phyloP scores from a whole-genome alignment of 1,284 basidiomycete species.

The Apiotrichum porosum region DNA sequence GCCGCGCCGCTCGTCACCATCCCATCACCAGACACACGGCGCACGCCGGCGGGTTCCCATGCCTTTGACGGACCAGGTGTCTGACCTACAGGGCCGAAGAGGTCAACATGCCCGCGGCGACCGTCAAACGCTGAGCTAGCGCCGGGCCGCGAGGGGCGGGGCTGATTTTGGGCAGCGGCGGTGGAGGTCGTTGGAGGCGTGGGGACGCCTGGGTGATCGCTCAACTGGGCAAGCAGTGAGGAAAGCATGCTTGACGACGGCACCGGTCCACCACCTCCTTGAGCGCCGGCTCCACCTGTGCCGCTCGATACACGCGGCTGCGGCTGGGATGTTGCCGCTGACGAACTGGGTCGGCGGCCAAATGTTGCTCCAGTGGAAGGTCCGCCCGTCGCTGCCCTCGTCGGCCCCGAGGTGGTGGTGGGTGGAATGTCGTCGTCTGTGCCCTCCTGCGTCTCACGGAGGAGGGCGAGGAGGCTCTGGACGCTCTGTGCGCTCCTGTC shows the following conservation, averaged over 20 bases:
- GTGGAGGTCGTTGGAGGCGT: background rate
- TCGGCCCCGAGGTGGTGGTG: too few relatives aligned
- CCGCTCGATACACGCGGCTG: background rate
- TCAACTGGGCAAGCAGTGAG: constrained; percentile 10
- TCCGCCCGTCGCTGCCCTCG: background rate
- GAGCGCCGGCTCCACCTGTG: too few relatives aligned
- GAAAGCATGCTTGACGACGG: background rate
- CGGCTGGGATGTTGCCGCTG: background rate
- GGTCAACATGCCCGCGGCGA: constrained; percentile 26
- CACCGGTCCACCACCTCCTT: background rate
- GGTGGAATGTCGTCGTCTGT: too few relatives aligned
- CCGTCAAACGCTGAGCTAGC: constrained; percentile 12
- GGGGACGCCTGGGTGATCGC: background rate
- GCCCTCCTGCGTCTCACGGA: constrained; percentile 33
- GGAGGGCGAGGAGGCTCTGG: constrained; percentile 35
- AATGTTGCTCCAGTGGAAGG: too few relatives aligned
- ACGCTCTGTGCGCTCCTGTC: constrained; percentile 25
- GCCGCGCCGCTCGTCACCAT: too few relatives aligned
- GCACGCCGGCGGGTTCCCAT: background rate
- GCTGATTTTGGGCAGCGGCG: background rate
- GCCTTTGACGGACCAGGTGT: background rate
- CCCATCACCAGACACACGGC: background rate
- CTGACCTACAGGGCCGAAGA: constrained; percentile 34
- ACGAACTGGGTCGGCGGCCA: background rate
- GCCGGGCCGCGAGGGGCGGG: constrained; percentile 1